Conservation (phyloP, 768 basidiomycete species). For the Trametes maxima region DNA sequence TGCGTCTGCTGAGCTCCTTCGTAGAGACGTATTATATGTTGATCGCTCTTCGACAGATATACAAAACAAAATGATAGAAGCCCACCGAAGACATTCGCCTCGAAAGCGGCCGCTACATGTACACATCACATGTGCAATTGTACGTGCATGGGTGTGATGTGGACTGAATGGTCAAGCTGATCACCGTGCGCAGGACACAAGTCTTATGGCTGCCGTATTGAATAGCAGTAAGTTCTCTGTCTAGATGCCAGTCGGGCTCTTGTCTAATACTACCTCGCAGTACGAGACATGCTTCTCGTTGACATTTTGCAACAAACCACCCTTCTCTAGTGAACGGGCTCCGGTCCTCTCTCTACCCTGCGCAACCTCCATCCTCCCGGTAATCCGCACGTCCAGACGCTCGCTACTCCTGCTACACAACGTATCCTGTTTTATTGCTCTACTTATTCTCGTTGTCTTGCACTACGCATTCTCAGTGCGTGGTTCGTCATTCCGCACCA, state of each 20-base stretch:
- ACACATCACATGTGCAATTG: conserved; percentile 56
- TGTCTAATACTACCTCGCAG: conserved; percentile 16
- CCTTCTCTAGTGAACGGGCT: not conserved
- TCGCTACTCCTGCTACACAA: no score
- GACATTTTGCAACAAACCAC: conserved; percentile 24
- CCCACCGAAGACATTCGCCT: conserved; percentile 50
- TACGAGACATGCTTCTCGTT: conserved; percentile 32
- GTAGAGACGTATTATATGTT: not conserved
- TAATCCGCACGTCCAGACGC: no score
- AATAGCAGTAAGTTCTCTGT: conserved; percentile 43
- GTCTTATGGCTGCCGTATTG: conserved; percentile 50
- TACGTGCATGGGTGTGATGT: not conserved
- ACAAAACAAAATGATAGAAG: conserved; percentile 46
- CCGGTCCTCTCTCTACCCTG: not conserved
- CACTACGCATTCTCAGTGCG: not conserved
- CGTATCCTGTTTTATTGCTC: conserved; percentile 14
- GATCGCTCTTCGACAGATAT: conserved; percentile 40
- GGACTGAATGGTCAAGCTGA: not conserved
- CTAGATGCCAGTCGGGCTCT: not conserved
- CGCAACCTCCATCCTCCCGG: not conserved
- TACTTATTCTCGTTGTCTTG: conserved; percentile 12
- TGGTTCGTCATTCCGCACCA: no score
- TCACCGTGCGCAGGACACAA: conserved; percentile 35
- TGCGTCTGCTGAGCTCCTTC: conserved; percentile 28
- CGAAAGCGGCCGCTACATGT: conserved; percentile 49